Percentiles rank a stretch among this genome's conserved stretches.
Evolutionary conservation across 2,329 filamentous ascomycete species (phyloP).

Genomic region (Acrocalymma vagum): DNA sequence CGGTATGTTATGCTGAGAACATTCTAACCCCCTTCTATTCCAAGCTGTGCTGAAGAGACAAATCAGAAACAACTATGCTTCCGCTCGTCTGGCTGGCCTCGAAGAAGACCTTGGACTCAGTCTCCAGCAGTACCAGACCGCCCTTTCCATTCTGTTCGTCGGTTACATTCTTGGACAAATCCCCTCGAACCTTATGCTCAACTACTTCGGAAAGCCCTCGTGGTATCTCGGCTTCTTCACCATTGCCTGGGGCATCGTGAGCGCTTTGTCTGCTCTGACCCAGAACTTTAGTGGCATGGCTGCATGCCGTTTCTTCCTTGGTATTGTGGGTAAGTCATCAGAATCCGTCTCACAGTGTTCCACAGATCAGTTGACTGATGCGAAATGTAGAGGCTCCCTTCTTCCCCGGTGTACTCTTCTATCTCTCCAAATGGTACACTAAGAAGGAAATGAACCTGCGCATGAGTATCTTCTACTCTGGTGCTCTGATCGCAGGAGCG

Average conservation of each 20-base stretch:
- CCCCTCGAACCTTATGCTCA: slow-evolving; percentile 67
- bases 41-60: slow-evolving; percentile 43
- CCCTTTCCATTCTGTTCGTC: slow-evolving; percentile 62
- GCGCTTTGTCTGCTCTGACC: slow-evolving; percentile 57
- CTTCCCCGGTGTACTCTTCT: slow-evolving; percentile 24
- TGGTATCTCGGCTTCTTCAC: slow-evolving; percentile 62
- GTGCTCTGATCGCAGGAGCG: slow-evolving; percentile 56
- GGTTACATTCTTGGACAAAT: slow-evolving; percentile 69
- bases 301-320: slow-evolving; percentile 52
- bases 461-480: slow-evolving; percentile 61
- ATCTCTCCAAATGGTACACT: slow-evolving; percentile 56
- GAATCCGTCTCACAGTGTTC: too few relatives aligned
- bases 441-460: slow-evolving; percentile 60
- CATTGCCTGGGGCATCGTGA: slow-evolving; percentile 52
- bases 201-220: slow-evolving; percentile 62
- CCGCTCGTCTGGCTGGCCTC: slow-evolving; percentile 34
- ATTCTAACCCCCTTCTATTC: neutral
- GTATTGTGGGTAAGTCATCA: too few relatives aligned
- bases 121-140: slow-evolving; percentile 26
- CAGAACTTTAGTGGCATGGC: slow-evolving; percentile 53
- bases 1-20: neutral
- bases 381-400: too few relatives aligned
- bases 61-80: slow-evolving; percentile 38
- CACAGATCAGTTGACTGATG: too few relatives aligned
- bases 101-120: slow-evolving; percentile 26